Conservation (phyloP, 2,329 filamentous ascomycete genomes). For the Fusarium sp. region DNA sequence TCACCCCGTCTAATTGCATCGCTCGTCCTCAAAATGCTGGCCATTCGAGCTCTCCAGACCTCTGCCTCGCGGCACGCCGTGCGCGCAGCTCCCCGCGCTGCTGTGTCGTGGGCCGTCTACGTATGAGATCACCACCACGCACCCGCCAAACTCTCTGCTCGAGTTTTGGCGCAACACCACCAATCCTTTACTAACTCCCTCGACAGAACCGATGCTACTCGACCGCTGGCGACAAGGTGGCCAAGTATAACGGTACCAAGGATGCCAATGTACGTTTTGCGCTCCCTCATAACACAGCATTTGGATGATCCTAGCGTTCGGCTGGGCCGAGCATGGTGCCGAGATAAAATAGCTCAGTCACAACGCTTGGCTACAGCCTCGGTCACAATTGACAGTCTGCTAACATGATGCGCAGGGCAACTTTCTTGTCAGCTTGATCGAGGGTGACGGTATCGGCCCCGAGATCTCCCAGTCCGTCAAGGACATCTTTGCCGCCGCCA, state of each 20-base stretch:
- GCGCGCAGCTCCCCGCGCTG: constrained; percentile 69
- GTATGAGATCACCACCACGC: constrained; percentile 43
- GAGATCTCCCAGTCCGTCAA: constrained; percentile 98
- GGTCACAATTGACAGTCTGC: constrained; percentile 32
- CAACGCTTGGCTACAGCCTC: constrained; percentile 28
- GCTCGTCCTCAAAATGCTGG: constrained; percentile 72
- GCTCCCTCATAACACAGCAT: constrained; percentile 24
- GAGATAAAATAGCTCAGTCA: constrained; percentile 55
- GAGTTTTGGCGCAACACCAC: constrained; percentile 26
- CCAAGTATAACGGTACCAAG: constrained; percentile 92
- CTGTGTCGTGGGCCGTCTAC: constrained; percentile 51
- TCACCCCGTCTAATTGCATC: constrained; percentile 23
- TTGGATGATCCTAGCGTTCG: constrained; percentile 32
- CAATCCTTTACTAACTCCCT: constrained; percentile 30
- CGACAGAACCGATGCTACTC: constrained; percentile 68
- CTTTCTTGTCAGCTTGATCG: constrained; percentile 95
- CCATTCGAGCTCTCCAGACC: constrained; percentile 77
- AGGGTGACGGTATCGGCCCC: constrained; percentile 98
- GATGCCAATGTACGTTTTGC: constrained; percentile 76
- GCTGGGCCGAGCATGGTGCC: constrained; percentile 42
- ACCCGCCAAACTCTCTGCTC: constrained; percentile 13
- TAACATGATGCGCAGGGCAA: constrained; percentile 71
- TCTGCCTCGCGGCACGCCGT: constrained; percentile 81
- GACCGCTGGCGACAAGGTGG: constrained; percentile 73
- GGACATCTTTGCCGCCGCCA: constrained; percentile 96